Base-by-base conservation (phyloP, 1,284 basidiomycete species). In the Moesziomyces sp. region DNA sequence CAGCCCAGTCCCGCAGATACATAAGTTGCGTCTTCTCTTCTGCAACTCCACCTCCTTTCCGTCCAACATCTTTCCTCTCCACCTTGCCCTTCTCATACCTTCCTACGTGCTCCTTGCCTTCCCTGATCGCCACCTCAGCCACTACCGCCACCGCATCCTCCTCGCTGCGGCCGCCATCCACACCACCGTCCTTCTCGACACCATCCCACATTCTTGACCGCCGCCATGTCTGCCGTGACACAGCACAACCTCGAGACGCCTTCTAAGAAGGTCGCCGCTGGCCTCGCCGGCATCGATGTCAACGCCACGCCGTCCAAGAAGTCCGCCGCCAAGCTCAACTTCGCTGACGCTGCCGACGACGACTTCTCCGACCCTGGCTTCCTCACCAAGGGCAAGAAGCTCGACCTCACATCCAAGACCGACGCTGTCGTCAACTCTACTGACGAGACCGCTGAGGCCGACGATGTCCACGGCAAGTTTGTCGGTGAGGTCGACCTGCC, bases 241-340 rank as follows among this genome's bases (percentile, higher is more conserved):
- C 68, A 71, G 28, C 73, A 75, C 52, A 72, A 69, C 64, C 68
- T 66, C 57, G 68, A 75, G 58, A 83, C 81, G 28, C 81, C 81
- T 55, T 83, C 81, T 55, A 83, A 83, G 71, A 82, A 83, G 79
- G 79, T 83, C 48, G 77, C 82, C 24, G 71, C 74, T 44, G 71
- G 70, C 49, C 66, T 83, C 30, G 78, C 81, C 51, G 67, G 76
- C 58, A 77, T 83, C 51, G 78, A 83, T 51, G 74, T 83, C 72
- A 77, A 80, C 68, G 75, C 78, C 45, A 71, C 77, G 46, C 79
- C 80, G 42, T 70, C 72, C 51, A 82, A 82, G 79, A 76, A 77
- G 64, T 35, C 49, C 43, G 52, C 54, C 45, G 62, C 55, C 43
- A 59, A 58, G 50, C 60, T 69, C 45, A 50, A 52, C 40, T 21